Base-by-base conservation (phyloP, 371 early-diverging fungal genomes). In the Rhizomucor pusillus region DNA sequence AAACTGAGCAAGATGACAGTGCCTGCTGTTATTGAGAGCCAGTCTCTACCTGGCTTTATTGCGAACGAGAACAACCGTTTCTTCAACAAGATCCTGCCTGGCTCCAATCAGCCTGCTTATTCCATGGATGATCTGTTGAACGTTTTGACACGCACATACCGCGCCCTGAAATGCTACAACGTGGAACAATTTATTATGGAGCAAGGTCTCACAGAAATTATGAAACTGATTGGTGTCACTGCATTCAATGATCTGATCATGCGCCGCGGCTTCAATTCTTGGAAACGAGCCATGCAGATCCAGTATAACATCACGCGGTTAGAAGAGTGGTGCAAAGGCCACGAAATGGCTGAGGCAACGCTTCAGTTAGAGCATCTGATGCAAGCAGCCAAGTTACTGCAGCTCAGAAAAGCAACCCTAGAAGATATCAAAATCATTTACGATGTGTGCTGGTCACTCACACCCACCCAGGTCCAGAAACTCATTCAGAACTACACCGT, bases 241-340 rank as follows among this genome's bases (percentile, higher is more conserved):
- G 88, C 94, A 0, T 98, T 98, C 71, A 99, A 99, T 70, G 91
- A 96, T 65, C 65, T 99, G 52, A 79, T 99, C 50, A 94, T 95
- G 93, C 82, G 89, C 37, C 81, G 88, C 40, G 90, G 90, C 80
- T 91, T 88, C 57, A 89, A 89, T 62, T 89, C 91, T 22, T 91
- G 93, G 91, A 90, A 91, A 67, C 83, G 93, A 59, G 77, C 77
- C 25, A 96, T 97, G 89, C 97, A 98, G 79, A 94, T 98, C 60
- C 97, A 97, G 73, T 97, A 95, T 81, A 98, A 98, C 63, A 87
- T 96, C 40, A 91, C 93, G 3, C 85, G 95, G 14, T 73, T 98
- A 47, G 94, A 95, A 67, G 98, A 98, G 67, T 98, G 98, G 98
- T 95, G 95, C 81, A 91, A 91, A 79, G 66, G 85, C n/a, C 93